Evolutionary conservation across 2,329 filamentous ascomycete genomes (phyloP), one percentile per base, ranked within the genome.

Genomic region (Fusarium sp.): DNA sequence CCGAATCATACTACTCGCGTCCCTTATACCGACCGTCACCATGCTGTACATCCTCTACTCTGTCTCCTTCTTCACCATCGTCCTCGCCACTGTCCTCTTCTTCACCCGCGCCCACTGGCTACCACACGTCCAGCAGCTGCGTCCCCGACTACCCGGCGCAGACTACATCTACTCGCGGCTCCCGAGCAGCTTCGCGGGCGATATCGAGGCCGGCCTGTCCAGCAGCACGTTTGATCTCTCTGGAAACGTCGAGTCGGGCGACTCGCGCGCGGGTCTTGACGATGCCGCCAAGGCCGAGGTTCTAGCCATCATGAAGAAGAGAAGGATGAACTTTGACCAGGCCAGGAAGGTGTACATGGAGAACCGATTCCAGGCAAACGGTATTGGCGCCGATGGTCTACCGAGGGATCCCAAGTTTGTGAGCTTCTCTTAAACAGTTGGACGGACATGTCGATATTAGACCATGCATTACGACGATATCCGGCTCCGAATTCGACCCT

Each of bases 361-460:
- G 79, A 87, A 91, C 70, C 83, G 88, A 55, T 97, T 99, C 79
- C 88, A 87, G 74, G 92, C 88, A 74, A 92, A 96, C 71, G 91
- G 91, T 47, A 97, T 99, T 74, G 92, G 89, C 1, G 84, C 91
- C 6, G 95, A 99, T 77, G 95, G 95, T 5, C 80, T 89, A 69
- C 95, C 95, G 61, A 85, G 88, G 74, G 94, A 98, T 80, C 93
- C 93, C 61, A 97, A 97, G 81, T 96, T 97, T 74, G 93, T 98
- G 58, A 96, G 91, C 74, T 98, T 98, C 78, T 80, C 78, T 41
- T 79, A 64, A 75, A 31, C 24, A 48, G 41, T 25, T 32, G 24
- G 28, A 15, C 24, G 26, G 32, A 29, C 22, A 12, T 24, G 22
- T 31, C 36, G 44, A 45, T 29, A 46, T 19, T 46, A 15, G 39